Evolutionary conservation across 345 rosid genomes (phyloP), one percentile per base, ranked within the genome.

Genomic region (Limnanthes douglasii): DNA sequence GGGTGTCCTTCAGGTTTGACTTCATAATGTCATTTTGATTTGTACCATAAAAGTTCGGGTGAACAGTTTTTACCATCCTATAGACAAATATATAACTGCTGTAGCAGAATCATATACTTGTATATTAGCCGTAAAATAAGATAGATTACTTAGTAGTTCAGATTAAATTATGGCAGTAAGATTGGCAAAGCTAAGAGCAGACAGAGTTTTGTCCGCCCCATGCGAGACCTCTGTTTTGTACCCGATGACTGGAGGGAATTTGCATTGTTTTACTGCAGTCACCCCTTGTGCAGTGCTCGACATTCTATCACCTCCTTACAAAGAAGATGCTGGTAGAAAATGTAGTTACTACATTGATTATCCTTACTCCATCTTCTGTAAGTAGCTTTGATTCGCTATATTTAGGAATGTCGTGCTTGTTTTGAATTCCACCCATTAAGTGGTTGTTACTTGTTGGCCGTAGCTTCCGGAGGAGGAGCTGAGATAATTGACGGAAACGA

Each of bases 211-310:
- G 21, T 66, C 93, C 1, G 80, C 86, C 11, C 75, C 83, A 37
- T 68, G 75, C 5, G 65, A 43, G 24, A 60, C 88, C 18, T 64
- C 96, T 0, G 66, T 80, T 51, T 58, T 90, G 65, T 71, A 72
- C 52, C 96, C 96, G 9, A 77, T 57, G 29, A 69, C 53, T 15
- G 88, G 93, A 21, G 98, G 98, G 23, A 90, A 90, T 61, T 47
- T 90, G 52, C 98, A 90, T 59, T 66, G 83, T 53, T 90, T 90
- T 64, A 90, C 98, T 8, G 96, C 96, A 6, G 50, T 84, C 42
- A 59, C 88, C 22, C 93, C 98, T 14, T 80, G 96, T 55, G 94
- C 94, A 0, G 76, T 90, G 39, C 85, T 90, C 5, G 94, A 90
- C 60, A 51, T 84, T 56, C 94, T 90, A 36, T 43, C 98, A 20